Percentiles rank a stretch among this genome's conserved stretches.
These are phyloP conservation scores for Ambrosia artemisiifolia DNA, from an alignment of 129 eudicot species.

Conservation along the genomic window DNA sequence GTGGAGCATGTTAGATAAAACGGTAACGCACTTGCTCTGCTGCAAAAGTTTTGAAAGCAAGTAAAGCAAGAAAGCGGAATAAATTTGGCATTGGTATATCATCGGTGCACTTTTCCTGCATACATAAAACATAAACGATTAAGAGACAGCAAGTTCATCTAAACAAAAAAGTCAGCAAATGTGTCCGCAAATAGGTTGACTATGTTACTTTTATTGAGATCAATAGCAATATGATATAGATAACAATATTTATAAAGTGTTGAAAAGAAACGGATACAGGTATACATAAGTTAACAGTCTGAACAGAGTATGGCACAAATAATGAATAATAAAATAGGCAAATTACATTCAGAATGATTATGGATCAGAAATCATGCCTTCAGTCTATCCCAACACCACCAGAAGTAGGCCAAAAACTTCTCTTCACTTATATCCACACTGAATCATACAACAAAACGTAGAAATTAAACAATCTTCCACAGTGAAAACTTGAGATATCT, in stretches of 20 bases:
- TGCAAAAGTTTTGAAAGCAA: slow-evolving; percentile 89
- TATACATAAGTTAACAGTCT: background rate
- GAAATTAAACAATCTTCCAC: background rate
- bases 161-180: background rate
- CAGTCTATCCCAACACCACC: slow-evolving; percentile 97
- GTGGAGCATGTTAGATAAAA: slow-evolving; percentile 3
- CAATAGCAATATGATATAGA: background rate
- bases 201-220: background rate
- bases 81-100: slow-evolving; percentile 94
- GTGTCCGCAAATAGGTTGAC: slow-evolving; percentile 1
- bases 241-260: background rate
- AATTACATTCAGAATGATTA: slow-evolving; percentile 28
- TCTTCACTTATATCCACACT: slow-evolving; percentile 80
- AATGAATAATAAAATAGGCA: slow-evolving; percentile 4
- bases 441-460: slow-evolving; percentile 31
- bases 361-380: slow-evolving; percentile 61
- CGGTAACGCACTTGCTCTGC: slow-evolving; percentile 65
- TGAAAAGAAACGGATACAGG: background rate
- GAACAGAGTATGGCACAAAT: slow-evolving; percentile 3
- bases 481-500: background rate
- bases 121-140: slow-evolving; percentile 11
- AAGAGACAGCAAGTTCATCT: background rate
- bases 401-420: slow-evolving; percentile 92
- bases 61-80: slow-evolving; percentile 90
- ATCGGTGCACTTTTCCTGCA: slow-evolving; percentile 66